Conservation (phyloP, 768 basidiomycete genomes). For the Phanerochaete sordida region DNA sequence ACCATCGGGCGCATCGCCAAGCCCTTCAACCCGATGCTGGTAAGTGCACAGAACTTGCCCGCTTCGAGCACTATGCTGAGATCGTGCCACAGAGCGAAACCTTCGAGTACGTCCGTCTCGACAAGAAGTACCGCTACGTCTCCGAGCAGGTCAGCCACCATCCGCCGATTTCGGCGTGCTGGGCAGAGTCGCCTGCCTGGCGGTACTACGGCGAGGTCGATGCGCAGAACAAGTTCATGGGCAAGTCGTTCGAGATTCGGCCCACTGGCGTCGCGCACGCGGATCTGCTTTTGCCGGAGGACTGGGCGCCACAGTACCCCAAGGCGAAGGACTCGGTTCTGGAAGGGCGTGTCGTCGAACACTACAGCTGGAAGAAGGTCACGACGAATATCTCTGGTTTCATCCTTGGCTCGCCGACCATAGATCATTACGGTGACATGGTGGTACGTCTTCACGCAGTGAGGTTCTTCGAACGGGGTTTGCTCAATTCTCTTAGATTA, state of each 20-base stretch:
- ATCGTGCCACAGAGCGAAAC: slow-evolving; percentile 68
- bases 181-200: slow-evolving; percentile 88
- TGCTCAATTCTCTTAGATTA: slow-evolving; percentile 52
- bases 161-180: slow-evolving; percentile 95
- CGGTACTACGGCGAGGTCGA: slow-evolving; percentile 94
- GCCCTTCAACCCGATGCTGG: slow-evolving; percentile 95
- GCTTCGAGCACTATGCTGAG: background rate
- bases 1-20: slow-evolving; percentile 97
- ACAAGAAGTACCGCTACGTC: slow-evolving; percentile 87
- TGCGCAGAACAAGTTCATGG: slow-evolving; percentile 95
- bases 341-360: slow-evolving; percentile 69
- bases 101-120: slow-evolving; percentile 87
- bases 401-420: slow-evolving; percentile 72
- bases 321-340: slow-evolving; percentile 40
- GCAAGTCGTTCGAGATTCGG: slow-evolving; percentile 93
- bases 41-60: slow-evolving; percentile 31
- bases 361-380: slow-evolving; percentile 96
- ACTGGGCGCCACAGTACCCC: slow-evolving; percentile 61
- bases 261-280: slow-evolving; percentile 94
- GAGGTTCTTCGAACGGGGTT: too few species aligned
- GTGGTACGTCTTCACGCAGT: slow-evolving; percentile 62
- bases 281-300: slow-evolving; percentile 72
- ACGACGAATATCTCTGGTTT: slow-evolving; percentile 90
- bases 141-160: slow-evolving; percentile 98
- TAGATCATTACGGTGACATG: slow-evolving; percentile 83